Base-by-base conservation (phyloP, 163 green algal species). In the Scenedesmus sp. region DNA sequence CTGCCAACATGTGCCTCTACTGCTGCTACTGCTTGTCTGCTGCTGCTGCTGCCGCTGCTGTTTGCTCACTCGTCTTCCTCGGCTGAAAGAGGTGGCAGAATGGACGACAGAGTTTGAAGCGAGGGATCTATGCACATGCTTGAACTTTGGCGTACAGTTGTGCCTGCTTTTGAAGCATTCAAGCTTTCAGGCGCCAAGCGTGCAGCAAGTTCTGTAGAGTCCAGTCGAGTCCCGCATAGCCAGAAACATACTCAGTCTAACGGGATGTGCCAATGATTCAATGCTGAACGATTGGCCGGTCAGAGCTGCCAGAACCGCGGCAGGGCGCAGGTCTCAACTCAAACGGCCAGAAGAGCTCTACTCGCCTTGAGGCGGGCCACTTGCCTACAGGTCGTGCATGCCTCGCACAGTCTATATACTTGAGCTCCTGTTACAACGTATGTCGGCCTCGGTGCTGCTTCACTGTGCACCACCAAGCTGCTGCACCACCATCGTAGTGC, bases 21-120 rank as follows among this genome's bases (percentile, higher is more conserved):
- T 76, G 85, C 64, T 52, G 86, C 46, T 54, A 46, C 26, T 55
- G 23, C 59, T 26, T 66, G 66, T 12, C 57, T 34, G 59, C 52
- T 76, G 13, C 64, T 84, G 89, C 89, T 83, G 77, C 13, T 55
- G 54, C 34, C 26, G 54, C 34, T 23, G 20, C 23, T 20, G 6
- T 52, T 34, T 16, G 70, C 89, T 92, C 54, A 92, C 89, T 89
- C 89, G 46, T 92, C 81, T 23, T 92, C 89, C 4, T 92, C 89
- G 34, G 82, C 10, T 60, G 77, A 67, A 8, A 84, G 4, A 13
- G 77, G 77, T 3, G 88, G 88, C 12, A 92, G 79, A 15, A 84
- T 46, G 2, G 87, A 46, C 46, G 4, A 0, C 4, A 91, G 23
- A 20, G 20, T 34, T n/a, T 86, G 81, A 86, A 86, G 81, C 4